Base-by-base conservation (phyloP, 345 rosid genomes). In the Linum usitatissimum region DNA sequence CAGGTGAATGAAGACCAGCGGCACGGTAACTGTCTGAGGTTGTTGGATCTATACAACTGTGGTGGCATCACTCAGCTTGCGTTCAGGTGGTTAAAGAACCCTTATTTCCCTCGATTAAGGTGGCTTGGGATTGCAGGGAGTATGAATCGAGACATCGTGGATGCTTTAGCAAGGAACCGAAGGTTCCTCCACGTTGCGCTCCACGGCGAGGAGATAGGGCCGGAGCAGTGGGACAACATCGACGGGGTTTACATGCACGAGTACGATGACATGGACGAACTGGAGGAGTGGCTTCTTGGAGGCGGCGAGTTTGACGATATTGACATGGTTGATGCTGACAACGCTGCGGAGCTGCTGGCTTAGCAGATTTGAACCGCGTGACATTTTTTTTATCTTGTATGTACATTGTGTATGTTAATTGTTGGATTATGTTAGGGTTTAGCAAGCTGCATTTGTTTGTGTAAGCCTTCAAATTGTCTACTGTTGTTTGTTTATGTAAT, bases 71-170 rank as follows among this genome's bases (percentile, higher is more conserved):
- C 95, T 0, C 88, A 68, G 6, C 86, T 88, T 39, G 77, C 92
- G 6, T 88, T 79, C 71, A 73, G 80, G 64, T 92, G 98, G 98
- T 75, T 92, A 31, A 86, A 78, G 79, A 85, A 83, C 68, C 96
- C 96, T 0, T 89, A 85, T 60, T 92, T 92, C 68, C 98, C 96
- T 0, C 81, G 82, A 77, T 76, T 92, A 71, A 85, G 89, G 73
- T 85, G 89, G 95, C 70, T 92, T 68, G 98, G 98, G 39, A 82
- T 89, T 70, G 79, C 88, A 0, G 98, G 95, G 54, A 76, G 87
- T 64, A 77, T 79, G 23, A 89, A 84, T 66, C 81, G 95, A 72
- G 92, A 83, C 55, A 79, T 80, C 57, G 80, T 86, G 58, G 96
- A 92, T 76, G 95, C 87, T 60, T 80, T 92, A 69, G 91, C 87